These are phyloP conservation scores for Fusarium irregulare DNA, from an alignment of 2,329 filamentous ascomycete species.

Conservation along the genomic window DNA sequence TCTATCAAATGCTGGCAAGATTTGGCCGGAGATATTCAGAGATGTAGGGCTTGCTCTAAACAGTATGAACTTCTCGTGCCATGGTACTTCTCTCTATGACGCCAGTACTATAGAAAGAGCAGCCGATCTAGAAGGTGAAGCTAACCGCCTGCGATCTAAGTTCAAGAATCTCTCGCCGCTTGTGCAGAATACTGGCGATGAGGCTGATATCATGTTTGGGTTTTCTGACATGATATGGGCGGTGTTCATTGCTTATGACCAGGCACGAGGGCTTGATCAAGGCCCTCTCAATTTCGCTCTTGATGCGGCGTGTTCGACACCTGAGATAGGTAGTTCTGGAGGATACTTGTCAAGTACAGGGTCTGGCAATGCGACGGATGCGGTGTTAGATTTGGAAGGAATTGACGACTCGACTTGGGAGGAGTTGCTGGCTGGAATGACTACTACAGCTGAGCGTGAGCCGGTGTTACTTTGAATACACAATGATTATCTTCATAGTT, in stretches of 20 bases:
- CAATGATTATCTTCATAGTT: not conserved
- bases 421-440: conserved; percentile 3
- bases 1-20: conserved; percentile 15
- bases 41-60: not conserved
- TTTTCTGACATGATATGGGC: conserved; percentile 22
- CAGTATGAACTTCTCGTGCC: not conserved
- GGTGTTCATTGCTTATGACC: conserved; percentile 1
- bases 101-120: not conserved
- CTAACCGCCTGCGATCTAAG: not conserved
- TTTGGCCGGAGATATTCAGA: not conserved
- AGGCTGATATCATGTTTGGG: conserved; percentile 3
- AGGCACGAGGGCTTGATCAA: not conserved
- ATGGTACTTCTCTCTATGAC: not conserved
- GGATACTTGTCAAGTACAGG: conserved; percentile 13
- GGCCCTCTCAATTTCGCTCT: not conserved
- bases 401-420: conserved; percentile 14
- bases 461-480: not conserved
- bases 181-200: not conserved
- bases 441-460: not conserved
- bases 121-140: conserved; percentile 1
- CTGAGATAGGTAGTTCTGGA: not conserved
- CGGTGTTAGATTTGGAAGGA: not conserved
- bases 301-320: not conserved
- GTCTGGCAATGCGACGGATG: not conserved
- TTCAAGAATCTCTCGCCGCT: conserved; percentile 1